phyloP scores from a whole-genome alignment of 2,329 filamentous ascomycete genomes.

The Exophiala oligosperma region DNA sequence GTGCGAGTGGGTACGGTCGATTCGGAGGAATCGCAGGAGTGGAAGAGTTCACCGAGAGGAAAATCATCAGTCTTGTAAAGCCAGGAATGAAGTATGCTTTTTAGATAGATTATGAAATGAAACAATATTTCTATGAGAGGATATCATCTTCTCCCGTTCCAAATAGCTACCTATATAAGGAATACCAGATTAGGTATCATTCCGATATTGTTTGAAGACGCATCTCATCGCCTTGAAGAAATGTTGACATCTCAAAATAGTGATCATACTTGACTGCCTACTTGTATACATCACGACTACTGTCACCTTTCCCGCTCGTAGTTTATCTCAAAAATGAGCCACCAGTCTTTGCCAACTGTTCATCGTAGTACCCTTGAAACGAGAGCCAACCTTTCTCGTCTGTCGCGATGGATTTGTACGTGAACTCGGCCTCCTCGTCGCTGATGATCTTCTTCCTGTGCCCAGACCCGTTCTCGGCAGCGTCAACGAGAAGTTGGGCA shows the following conservation, averaged over 20 bases:
- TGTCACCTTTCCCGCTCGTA: no score
- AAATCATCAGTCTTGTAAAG: conserved; percentile 1
- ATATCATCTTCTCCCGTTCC: no score
- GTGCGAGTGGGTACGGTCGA: not conserved
- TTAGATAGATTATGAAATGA: not conserved
- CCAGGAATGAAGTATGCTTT: conserved; percentile 1
- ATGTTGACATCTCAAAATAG: no score
- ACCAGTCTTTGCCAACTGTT: conserved; percentile 51
- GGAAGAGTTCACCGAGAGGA: conserved; percentile 2
- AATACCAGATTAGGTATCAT: no score
- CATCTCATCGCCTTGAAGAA: no score
- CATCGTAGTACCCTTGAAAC: conserved; percentile 56
- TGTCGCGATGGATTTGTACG: conserved; percentile 23
- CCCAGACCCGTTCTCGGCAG: conserved; percentile 40
- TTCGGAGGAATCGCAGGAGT: conserved; percentile 1
- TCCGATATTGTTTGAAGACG: no score
- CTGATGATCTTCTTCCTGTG: conserved; percentile 28
- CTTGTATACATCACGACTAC: no score
- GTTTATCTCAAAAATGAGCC: conserved; percentile 46
- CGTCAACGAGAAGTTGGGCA: conserved; percentile 43
- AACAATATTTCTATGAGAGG: no score
- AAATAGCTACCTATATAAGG: no score
- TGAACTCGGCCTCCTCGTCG: conserved; percentile 28
- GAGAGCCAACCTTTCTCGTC: conserved; percentile 55
- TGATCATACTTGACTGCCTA: no score